phyloP scores from a whole-genome alignment of 2,329 filamentous ascomycete genomes.

The Colletotrichum abscissum region DNA sequence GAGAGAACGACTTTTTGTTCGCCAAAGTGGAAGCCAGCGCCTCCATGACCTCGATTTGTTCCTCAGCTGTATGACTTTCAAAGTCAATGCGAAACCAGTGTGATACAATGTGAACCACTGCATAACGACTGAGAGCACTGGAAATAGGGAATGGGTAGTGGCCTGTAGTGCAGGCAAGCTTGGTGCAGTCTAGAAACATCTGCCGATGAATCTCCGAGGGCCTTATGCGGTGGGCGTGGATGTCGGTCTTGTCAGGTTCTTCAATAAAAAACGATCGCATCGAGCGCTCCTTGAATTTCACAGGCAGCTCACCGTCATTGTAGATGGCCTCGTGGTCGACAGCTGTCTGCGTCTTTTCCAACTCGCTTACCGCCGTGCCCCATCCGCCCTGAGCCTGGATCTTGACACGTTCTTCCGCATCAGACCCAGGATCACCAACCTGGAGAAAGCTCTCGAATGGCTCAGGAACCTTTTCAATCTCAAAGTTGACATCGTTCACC shows the following conservation, averaged over 20 bases:
- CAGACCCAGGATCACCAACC: slow-evolving; percentile 40
- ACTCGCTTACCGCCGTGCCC: slow-evolving; percentile 33
- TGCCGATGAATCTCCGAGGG: slow-evolving; percentile 41
- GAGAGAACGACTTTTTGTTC: slow-evolving; percentile 29
- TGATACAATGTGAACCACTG: slow-evolving; percentile 28
- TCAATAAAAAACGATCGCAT: slow-evolving; percentile 43
- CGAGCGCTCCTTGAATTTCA: slow-evolving; percentile 44
- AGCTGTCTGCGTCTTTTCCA: slow-evolving; percentile 29
- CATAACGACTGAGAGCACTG: slow-evolving; percentile 26
- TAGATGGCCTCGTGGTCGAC: slow-evolving; percentile 35
- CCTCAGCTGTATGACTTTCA: slow-evolving; percentile 29
- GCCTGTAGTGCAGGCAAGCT: slow-evolving; percentile 24
- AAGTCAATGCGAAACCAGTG: slow-evolving; percentile 37
- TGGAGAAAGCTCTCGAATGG: slow-evolving; percentile 41
- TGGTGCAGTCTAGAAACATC: slow-evolving; percentile 38
- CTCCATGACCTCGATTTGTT: slow-evolving; percentile 40
- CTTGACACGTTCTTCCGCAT: slow-evolving; percentile 35
- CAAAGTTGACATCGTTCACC: slow-evolving; percentile 36
- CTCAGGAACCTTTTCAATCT: slow-evolving; percentile 42
- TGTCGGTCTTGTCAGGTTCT: slow-evolving; percentile 7
- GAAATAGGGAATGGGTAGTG: neutral
- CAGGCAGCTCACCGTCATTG: slow-evolving; percentile 40
- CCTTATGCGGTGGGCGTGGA: slow-evolving; percentile 8
- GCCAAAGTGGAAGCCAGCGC: slow-evolving; percentile 35
- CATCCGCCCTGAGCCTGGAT: slow-evolving; percentile 2